These are phyloP conservation scores for Penstemon barbatus DNA, from an alignment of 257 asterid genomes.

Conservation along the genomic window DNA sequence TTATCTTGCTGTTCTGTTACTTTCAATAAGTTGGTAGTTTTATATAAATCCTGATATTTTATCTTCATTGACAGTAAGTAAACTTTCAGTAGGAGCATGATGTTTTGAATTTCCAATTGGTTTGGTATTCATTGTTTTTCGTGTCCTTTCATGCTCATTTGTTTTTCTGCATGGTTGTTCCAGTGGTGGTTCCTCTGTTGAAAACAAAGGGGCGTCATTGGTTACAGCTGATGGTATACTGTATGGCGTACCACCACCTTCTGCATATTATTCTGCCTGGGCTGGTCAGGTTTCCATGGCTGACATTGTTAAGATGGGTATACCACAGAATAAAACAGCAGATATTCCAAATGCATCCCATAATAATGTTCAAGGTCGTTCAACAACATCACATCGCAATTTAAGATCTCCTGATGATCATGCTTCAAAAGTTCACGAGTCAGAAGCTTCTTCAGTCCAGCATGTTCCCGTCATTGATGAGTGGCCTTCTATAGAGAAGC, in stretches of 20 bases:
- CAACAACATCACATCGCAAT: conserved; percentile 28
- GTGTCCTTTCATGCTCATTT: conserved; percentile 17
- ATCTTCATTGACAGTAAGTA: conserved; percentile 9
- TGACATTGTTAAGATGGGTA: conserved; percentile 97
- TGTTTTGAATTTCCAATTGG: background rate
- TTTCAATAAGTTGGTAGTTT: conserved; percentile 9
- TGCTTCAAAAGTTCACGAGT: conserved; percentile 34
- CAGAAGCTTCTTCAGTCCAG: conserved; percentile 44
- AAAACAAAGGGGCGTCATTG: conserved; percentile 43
- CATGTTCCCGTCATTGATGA: conserved; percentile 57
- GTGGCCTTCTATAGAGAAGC: conserved; percentile 85
- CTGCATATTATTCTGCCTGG: conserved; percentile 71
- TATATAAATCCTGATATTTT: background rate
- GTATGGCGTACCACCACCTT: conserved; percentile 45
- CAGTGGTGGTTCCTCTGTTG: conserved; percentile 58
- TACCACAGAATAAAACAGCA: conserved; percentile 52
- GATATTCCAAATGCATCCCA: conserved; percentile 39
- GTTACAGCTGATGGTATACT: conserved; percentile 44
- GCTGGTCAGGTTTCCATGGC: conserved; percentile 95
- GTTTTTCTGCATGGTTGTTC: conserved; percentile 24
- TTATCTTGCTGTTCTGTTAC: conserved; percentile 1
- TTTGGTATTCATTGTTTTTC: background rate
- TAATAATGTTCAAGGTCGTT: conserved; percentile 36
- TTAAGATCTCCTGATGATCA: conserved; percentile 42
- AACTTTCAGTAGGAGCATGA: conserved; percentile 13